Evolutionary conservation across 228 moss, liverwort and hornwort species (phyloP), one percentile per base, ranked within the genome.

Genomic region (Sphagnum fallax): DNA sequence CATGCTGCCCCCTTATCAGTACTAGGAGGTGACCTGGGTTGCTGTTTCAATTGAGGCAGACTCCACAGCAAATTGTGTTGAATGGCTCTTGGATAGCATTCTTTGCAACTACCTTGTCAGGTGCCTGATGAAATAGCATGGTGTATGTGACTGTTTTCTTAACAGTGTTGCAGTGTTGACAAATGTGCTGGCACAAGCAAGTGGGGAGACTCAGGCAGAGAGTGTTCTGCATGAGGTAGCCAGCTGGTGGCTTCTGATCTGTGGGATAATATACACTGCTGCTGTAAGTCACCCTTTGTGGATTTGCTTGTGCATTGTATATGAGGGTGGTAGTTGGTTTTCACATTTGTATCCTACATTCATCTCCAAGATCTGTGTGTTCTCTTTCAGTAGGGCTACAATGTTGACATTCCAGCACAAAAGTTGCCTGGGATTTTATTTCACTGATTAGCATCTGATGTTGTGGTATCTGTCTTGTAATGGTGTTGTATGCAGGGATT

Each of bases 151-250:
- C 32, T 32, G 32, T 32, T 32, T 32, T 32, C 32, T 32, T 32
- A 32, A 32, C 85, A 97, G 97, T 80, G 91, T 93, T 63, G 97
- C 93, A 75, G 84, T 90, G 52, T 76, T 98, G 75, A 94, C 98
- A 15, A 92, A 87, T 72, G 92, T 92, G 53, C 72, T 94, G 61
- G 80, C 89, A 63, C 79, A 77, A 75, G 85, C 77, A 57, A 93
- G 89, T 70, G 88, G 79, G 67, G 92, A 93, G 77, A 78, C 75
- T 51, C 70, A 75, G 51, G 76, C 78, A 65, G 90, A 84, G 76
- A 67, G 85, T 73, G 52, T 92, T 67, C 68, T 93, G 70, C 92
- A 98, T 64, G 78, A 94, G 69, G 77, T 92, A 67, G 81, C 94
- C 10, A 87, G 88, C 52, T 98, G 85, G 86, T 86, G 77, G 81